These are phyloP conservation scores for Apiotrichum akiyoshidainum DNA, from an alignment of 1,284 basidiomycete genomes.

Conservation along the genomic window DNA sequence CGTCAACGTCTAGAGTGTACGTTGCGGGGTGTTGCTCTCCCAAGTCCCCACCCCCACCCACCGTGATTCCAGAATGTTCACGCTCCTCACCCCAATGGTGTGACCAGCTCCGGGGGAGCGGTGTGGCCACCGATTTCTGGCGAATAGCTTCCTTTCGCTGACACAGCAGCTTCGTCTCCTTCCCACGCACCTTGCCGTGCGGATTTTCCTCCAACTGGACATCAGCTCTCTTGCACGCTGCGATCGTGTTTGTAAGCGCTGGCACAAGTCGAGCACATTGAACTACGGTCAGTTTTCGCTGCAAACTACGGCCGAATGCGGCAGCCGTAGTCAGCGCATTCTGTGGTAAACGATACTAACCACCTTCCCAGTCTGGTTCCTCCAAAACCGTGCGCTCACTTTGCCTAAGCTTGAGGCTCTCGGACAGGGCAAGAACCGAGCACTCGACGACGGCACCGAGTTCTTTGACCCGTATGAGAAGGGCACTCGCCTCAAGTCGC, in stretches of 20 bases:
- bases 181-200: slow-evolving; percentile 73
- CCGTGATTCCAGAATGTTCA: too few species aligned
- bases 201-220: slow-evolving; percentile 66
- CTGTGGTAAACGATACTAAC: neutral
- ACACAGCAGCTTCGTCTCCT: slow-evolving; percentile 58
- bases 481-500: slow-evolving; percentile 50
- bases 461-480: slow-evolving; percentile 52
- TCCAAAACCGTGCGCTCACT: slow-evolving; percentile 56
- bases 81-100: too few species aligned
- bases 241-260: slow-evolving; percentile 74
- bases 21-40: too few species aligned
- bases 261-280: slow-evolving; percentile 78
- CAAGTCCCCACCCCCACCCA: too few species aligned
- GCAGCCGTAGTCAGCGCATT: neutral
- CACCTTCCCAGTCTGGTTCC: slow-evolving; percentile 72
- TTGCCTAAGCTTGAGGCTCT: slow-evolving; percentile 50
- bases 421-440: slow-evolving; percentile 50
- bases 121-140: too few species aligned
- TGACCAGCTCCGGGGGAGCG: too few species aligned
- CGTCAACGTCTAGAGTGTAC: too few species aligned
- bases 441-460: slow-evolving; percentile 41
- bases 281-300: slow-evolving; percentile 68
- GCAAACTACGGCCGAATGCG: neutral
- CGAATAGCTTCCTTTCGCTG: neutral
- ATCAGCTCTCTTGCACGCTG: slow-evolving; percentile 69